phyloP scores from a whole-genome alignment of 2,329 filamentous ascomycete species.

The Colletotrichum filicis region DNA sequence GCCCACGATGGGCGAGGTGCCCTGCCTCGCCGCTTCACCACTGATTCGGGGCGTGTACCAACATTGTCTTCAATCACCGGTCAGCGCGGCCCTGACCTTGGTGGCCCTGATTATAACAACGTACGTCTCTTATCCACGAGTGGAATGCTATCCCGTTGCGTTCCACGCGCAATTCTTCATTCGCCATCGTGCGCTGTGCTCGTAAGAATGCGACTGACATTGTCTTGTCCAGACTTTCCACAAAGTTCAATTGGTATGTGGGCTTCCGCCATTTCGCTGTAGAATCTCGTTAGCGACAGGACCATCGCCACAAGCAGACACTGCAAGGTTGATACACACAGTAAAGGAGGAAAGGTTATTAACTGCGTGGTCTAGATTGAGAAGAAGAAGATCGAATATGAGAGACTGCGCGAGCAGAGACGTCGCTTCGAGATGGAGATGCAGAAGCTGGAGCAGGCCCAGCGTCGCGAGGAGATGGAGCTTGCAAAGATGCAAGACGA shows the following conservation, averaged over 20 bases:
- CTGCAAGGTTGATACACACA: not conserved
- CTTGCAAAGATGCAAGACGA: constrained; percentile 88
- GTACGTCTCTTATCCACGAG: constrained; percentile 43
- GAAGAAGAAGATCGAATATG: constrained; percentile 93
- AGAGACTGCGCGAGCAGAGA: constrained; percentile 88
- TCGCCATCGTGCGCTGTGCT: not conserved
- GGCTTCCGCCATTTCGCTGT: not conserved
- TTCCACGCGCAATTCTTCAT: not conserved
- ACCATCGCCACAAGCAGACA: not conserved
- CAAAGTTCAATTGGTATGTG: constrained; percentile 81
- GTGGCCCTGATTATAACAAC: constrained; percentile 60
- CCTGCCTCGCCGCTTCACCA: constrained; percentile 92
- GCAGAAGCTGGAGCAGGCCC: constrained; percentile 87
- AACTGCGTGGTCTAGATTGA: constrained; percentile 74
- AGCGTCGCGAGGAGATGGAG: constrained; percentile 84
- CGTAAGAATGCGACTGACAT: constrained; percentile 24
- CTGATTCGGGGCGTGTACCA: constrained; percentile 86
- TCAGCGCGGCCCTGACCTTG: constrained; percentile 58
- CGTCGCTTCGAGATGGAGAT: constrained; percentile 92
- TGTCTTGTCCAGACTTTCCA: constrained; percentile 65
- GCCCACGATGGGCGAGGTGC: constrained; percentile 78
- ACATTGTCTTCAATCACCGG: constrained; percentile 74
- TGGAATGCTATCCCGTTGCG: not conserved
- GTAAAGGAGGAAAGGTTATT: constrained; percentile 40
- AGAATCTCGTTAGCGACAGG: not conserved